Conservation (phyloP, 2,329 filamentous ascomycete species). For the Parascedosporium putredinis region DNA sequence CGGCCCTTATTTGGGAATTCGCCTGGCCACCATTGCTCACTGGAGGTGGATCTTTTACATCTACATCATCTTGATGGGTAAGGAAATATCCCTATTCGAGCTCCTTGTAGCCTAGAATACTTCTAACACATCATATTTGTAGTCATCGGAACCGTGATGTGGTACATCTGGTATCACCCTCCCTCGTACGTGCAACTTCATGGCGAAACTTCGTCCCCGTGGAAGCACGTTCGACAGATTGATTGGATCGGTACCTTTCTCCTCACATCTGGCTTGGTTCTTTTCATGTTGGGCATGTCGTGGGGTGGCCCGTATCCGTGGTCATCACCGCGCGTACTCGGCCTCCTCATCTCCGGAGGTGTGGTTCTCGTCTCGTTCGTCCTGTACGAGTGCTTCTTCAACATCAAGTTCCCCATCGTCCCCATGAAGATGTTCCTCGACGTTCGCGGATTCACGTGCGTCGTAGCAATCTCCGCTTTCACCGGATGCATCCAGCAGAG, state of each 20-base stretch:
- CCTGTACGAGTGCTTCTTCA: constrained; percentile 14
- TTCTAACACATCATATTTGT: too few species aligned
- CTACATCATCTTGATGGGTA: constrained; percentile 14
- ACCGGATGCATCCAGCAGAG: constrained; percentile 18
- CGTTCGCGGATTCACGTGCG: constrained; percentile 18
- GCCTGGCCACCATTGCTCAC: constrained; percentile 10
- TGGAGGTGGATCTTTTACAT: constrained; percentile 17
- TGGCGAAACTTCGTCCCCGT: constrained; percentile 9
- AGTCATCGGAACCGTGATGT: constrained; percentile 11
- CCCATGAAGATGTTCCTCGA: constrained; percentile 23
- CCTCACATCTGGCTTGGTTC: constrained; percentile 15
- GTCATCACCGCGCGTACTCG: constrained; percentile 15
- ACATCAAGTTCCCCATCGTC: constrained; percentile 15
- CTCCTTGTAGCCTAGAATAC: too few species aligned
- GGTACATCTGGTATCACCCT: constrained; percentile 14
- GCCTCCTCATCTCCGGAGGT: constrained; percentile 17
- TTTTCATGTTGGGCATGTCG: constrained; percentile 20
- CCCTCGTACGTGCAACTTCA: constrained; percentile 15
- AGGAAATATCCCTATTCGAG: too few species aligned
- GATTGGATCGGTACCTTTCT: constrained; percentile 19
- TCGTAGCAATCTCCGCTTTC: constrained; percentile 18
- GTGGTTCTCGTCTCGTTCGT: constrained; percentile 14
- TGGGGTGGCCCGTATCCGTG: constrained; percentile 17
- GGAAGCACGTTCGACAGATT: constrained; percentile 13
- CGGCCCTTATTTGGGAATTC: constrained; percentile 13